Base-by-base conservation (phyloP, 345 rosid genomes). In the Corchorus capsularis region DNA sequence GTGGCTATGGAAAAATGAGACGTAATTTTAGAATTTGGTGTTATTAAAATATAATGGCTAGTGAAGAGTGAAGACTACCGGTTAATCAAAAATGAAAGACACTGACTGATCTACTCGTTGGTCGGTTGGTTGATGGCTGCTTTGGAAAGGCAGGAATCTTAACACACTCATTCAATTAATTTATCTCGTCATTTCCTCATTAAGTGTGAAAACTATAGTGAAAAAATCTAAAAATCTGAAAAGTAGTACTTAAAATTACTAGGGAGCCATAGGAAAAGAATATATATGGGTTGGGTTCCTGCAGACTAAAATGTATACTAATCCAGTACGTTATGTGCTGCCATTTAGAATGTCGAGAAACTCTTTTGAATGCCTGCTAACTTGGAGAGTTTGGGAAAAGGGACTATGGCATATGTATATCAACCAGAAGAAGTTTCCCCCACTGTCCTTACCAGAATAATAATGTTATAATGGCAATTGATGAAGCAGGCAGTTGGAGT, bases 111-210 rank as follows among this genome's bases (percentile, higher is more conserved):
- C 27, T 27, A 27, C 27, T 27, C 27, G 8, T 50, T 65, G 69
- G 32, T 63, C 39, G 68, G 69, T 65, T 65, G 70, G 70, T 43
- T 8, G 19, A 11, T 43, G 20, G 9, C 3, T 46, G 19, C 22
- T 63, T 16, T 20, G 54, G 35, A 47, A 67, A 46, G 39, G 71
- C 46, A 67, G 60, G 60, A 55, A n/a, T 19, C 60, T 7, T 5
- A 27, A 22, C 19, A 22, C 54, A 7, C 35, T 27, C 27, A 27
- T 27, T 27, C 27, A 27, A 27, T 27, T 39, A 39, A 39, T 11
- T 65, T 65, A 13, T 43, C 34, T 65, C 70, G 43, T 45, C 70
- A 13, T n/a, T 64, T 43, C 47, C 47, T 41, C 49, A n/a, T 43
- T n/a, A 41, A 43, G 41, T 39, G 4, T n/a, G 6, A 41, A 64